Evolutionary conservation across 2,329 filamentous ascomycete genomes (phyloP).

Genomic region (Talaromyces amestolkiae): DNA sequence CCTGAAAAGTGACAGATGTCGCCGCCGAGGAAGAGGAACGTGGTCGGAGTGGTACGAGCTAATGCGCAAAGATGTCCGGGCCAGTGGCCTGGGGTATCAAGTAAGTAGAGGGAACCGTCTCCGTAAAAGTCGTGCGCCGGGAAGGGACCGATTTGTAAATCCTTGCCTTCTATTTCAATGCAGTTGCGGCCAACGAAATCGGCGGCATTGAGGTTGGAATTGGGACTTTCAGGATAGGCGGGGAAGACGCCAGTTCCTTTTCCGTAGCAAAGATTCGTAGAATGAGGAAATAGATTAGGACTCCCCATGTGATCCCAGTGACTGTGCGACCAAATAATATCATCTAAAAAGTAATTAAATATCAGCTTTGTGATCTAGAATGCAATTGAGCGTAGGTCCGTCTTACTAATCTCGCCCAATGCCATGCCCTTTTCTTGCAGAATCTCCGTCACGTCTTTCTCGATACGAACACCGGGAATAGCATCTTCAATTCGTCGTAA

Average conservation of each 20-base stretch:
- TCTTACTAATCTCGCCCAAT: background rate
- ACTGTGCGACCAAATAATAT: background rate
- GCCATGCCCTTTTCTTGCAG: background rate
- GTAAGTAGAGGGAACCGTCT: background rate
- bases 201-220: background rate
- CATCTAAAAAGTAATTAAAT: background rate
- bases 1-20: background rate
- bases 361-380: background rate
- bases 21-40: background rate
- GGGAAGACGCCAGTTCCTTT: background rate
- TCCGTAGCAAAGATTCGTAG: background rate
- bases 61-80: conserved; percentile 11
- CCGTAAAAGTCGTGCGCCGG: background rate
- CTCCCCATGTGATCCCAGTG: background rate
- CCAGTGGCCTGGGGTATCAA: conserved; percentile 13
- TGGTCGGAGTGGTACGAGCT: conserved; percentile 9
- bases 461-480: background rate
- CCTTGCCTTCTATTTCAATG: background rate
- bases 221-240: background rate
- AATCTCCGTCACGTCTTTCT: background rate
- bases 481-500: conserved; percentile 2
- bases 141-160: background rate
- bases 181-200: background rate
- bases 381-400: background rate
- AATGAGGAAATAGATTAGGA: background rate